Evolutionary conservation across 2,329 filamentous ascomycete genomes (phyloP).

Genomic region (Pseudophaeomoniella oleicola): DNA sequence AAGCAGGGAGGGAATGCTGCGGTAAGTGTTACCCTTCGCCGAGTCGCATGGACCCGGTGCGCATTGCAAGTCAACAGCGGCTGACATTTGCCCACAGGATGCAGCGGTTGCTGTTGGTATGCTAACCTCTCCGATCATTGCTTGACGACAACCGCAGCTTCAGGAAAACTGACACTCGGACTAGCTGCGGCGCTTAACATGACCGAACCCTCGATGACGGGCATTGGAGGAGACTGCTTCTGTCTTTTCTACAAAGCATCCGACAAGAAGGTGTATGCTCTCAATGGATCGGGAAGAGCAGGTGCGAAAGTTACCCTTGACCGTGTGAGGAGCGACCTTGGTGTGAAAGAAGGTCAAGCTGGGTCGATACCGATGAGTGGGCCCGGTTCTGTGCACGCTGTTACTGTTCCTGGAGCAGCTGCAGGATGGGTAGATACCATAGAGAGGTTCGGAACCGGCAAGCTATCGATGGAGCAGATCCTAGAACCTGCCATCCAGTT

Average conservation of each 20-base stretch:
- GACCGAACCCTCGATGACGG: constrained; percentile 83
- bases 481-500: constrained; percentile 70
- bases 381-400: constrained; percentile 54
- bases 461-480: constrained; percentile 60
- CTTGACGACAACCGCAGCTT: background rate
- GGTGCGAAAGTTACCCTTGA: constrained; percentile 56
- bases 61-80: constrained; percentile 2
- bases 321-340: constrained; percentile 53
- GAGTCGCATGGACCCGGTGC: too few species aligned
- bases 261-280: constrained; percentile 63
- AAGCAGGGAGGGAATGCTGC: constrained; percentile 83
- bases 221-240: constrained; percentile 96
- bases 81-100: constrained; percentile 45
- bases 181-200: constrained; percentile 80
- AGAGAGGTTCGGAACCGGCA: constrained; percentile 79
- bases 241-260: constrained; percentile 81
- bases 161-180: constrained; percentile 3
- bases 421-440: constrained; percentile 89
- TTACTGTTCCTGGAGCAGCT: constrained; percentile 78
- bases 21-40: constrained; percentile 36
- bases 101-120: constrained; percentile 84
- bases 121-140: constrained; percentile 15
- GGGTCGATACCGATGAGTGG: constrained; percentile 51
- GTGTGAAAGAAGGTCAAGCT: constrained; percentile 33
- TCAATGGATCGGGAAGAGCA: constrained; percentile 89